Evolutionary conservation across 139 green algal genomes (phyloP).

Genomic region (Chlamydomonas sphaeroides): DNA sequence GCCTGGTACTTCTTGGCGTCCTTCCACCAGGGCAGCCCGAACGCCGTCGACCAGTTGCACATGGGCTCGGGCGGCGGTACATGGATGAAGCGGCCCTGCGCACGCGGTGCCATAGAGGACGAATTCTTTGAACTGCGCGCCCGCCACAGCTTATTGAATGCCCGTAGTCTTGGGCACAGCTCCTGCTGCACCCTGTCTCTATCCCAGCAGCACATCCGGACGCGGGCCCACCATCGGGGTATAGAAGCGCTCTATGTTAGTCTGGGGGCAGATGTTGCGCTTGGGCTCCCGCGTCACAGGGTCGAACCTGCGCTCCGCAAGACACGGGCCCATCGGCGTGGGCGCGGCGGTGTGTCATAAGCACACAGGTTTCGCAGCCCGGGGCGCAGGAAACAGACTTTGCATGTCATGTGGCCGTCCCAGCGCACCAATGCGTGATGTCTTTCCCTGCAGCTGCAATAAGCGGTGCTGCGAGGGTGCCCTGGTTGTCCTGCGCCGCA

Average conservation of each 20-base stretch:
- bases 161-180: no score
- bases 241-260: slow-evolving; percentile 62
- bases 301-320: slow-evolving; percentile 75
- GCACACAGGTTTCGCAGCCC: no score
- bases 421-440: slow-evolving; percentile 80
- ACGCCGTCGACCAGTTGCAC: slow-evolving; percentile 67
- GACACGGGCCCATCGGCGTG: no score
- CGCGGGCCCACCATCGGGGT: slow-evolving; percentile 44
- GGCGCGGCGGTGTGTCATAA: no score
- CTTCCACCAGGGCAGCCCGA: slow-evolving; percentile 75
- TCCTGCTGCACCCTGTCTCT: no score
- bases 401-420: no score
- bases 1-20: slow-evolving; percentile 61
- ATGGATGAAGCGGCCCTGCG: slow-evolving; percentile 78
- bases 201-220: no score
- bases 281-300: slow-evolving; percentile 62
- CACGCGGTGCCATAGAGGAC: no score
- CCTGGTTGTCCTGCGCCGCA: slow-evolving; percentile 64
- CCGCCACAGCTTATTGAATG: no score
- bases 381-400: no score
- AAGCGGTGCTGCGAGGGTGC: slow-evolving; percentile 64
- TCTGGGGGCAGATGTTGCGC: slow-evolving; percentile 62
- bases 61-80: slow-evolving; percentile 66
- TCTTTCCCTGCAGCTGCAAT: slow-evolving; percentile 74
- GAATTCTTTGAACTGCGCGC: no score